Conservation (phyloP, 305 asterid genomes). For the Rubia balearica region DNA sequence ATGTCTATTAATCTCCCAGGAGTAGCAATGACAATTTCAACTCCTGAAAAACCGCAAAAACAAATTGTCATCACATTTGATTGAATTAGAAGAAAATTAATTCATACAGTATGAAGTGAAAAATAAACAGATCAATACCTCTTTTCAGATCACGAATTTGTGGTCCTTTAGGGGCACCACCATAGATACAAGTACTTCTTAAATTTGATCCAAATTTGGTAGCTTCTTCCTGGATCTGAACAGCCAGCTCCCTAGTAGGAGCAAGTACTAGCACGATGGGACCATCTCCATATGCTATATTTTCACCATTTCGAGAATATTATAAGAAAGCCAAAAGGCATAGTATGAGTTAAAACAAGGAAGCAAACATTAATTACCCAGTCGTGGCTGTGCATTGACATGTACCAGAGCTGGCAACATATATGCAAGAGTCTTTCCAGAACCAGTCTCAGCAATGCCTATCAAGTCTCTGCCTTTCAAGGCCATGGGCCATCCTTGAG, state of each 20-base stretch:
- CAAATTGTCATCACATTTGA: conserved; percentile 21
- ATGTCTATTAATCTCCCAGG: conserved; percentile 98
- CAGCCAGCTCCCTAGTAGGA: conserved; percentile 99
- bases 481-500: conserved; percentile 99
- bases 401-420: conserved; percentile 92
- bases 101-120: conserved; percentile 90
- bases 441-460: conserved; percentile 98
- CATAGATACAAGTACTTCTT: conserved; percentile 97
- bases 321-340: conserved; percentile 22
- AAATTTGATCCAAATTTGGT: conserved; percentile 96
- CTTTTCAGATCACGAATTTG: conserved; percentile 99
- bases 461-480: conserved; percentile 93
- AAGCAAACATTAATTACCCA: conserved; percentile 49
- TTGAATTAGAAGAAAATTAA: conserved; percentile 19
- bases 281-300: conserved; percentile 95
- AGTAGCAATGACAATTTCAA: conserved; percentile 92
- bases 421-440: conserved; percentile 95
- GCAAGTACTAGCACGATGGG: conserved; percentile 99
- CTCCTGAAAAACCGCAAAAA: conserved; percentile 42
- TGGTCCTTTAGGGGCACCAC: conserved; percentile 99
- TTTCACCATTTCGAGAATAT: conserved; percentile 37
- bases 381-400: conserved; percentile 90
- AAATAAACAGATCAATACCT: conserved; percentile 98
- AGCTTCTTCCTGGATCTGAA: conserved; percentile 98
- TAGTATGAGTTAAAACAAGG: conserved; percentile 18